Percentiles rank a stretch among this genome's conserved stretches.
phyloP scores from a whole-genome alignment of 78 protist species.

The Monosiga brevicollis region DNA sequence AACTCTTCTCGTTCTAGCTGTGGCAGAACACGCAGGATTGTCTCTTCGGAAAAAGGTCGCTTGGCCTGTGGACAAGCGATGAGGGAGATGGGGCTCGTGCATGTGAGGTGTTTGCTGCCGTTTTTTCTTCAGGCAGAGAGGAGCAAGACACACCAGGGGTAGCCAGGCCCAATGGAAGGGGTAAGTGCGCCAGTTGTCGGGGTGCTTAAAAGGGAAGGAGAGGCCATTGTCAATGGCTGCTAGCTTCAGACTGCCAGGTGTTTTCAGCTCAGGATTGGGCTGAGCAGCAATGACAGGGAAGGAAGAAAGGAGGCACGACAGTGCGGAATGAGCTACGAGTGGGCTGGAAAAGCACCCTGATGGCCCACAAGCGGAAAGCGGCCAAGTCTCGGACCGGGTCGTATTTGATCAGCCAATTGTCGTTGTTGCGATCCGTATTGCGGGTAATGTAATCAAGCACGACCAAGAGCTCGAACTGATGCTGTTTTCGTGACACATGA shows the following conservation, averaged over 20 bases:
- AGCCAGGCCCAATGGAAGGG: conserved; percentile 39
- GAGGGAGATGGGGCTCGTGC: too few species aligned
- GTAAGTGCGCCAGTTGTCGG: conserved; percentile 43
- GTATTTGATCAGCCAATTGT: conserved; percentile 31
- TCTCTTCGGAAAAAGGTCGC: conserved; percentile 11
- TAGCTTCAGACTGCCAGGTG: not conserved
- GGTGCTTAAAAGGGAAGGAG: conserved; percentile 49
- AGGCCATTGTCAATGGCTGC: conserved; percentile 59
- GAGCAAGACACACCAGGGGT: too few species aligned
- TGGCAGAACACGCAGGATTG: not conserved
- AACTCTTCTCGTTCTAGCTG: not conserved
- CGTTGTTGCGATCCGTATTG: conserved; percentile 38
- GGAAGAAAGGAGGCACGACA: not conserved
- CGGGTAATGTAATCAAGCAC: conserved; percentile 37
- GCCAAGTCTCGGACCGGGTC: not conserved
- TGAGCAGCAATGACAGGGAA: not conserved
- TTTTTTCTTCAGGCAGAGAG: not conserved
- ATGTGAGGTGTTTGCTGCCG: not conserved
- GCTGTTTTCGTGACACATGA: not conserved
- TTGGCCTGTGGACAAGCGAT: conserved; percentile 19
- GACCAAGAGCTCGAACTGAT: conserved; percentile 29
- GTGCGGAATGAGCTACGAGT: not conserved
- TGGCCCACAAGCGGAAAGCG: too few species aligned
- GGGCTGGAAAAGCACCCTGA: too few species aligned
- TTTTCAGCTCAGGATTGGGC: not conserved